Conservation (phyloP, 345 rosid genomes). For the Mercurialis annua region DNA sequence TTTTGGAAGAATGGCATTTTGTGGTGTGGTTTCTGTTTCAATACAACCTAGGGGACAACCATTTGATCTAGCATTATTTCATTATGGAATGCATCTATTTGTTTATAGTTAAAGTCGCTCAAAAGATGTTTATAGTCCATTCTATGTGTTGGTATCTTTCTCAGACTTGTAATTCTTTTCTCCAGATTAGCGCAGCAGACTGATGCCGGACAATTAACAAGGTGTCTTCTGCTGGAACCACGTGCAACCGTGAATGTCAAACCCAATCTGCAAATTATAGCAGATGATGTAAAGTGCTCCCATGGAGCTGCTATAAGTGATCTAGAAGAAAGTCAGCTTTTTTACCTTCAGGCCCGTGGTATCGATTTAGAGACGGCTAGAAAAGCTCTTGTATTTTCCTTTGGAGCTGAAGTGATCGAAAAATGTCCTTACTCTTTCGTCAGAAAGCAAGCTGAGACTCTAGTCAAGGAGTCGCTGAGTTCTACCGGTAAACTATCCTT, state of each 20-base stretch:
- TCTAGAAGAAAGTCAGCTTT: slow-evolving; percentile 79
- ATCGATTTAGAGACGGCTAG: slow-evolving; percentile 69
- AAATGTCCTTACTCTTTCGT: slow-evolving; percentile 45
- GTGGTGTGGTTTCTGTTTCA: no score
- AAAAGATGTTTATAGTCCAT: neutral
- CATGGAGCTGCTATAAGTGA: slow-evolving; percentile 97
- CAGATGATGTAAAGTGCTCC: slow-evolving; percentile 88
- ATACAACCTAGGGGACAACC: neutral
- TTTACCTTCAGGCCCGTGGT: slow-evolving; percentile 90
- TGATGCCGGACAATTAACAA: slow-evolving; percentile 82
- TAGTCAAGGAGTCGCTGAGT: slow-evolving; percentile 54
- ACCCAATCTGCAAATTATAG: slow-evolving; percentile 93
- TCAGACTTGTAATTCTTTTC: neutral
- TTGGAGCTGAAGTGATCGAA: slow-evolving; percentile 73
- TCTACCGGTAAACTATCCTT: slow-evolving; percentile 16
- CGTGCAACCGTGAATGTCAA: slow-evolving; percentile 84
- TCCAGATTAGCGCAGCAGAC: slow-evolving; percentile 87
- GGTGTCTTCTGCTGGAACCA: slow-evolving; percentile 81
- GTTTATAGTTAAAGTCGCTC: neutral
- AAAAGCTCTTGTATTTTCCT: slow-evolving; percentile 77
- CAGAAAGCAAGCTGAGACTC: slow-evolving; percentile 48
- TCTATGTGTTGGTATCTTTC: neutral
- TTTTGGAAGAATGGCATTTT: no score
- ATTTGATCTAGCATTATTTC: neutral
- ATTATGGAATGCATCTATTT: neutral